Evolutionary conservation across 345 rosid genomes (phyloP).

Genomic region (Populus pruinosa): DNA sequence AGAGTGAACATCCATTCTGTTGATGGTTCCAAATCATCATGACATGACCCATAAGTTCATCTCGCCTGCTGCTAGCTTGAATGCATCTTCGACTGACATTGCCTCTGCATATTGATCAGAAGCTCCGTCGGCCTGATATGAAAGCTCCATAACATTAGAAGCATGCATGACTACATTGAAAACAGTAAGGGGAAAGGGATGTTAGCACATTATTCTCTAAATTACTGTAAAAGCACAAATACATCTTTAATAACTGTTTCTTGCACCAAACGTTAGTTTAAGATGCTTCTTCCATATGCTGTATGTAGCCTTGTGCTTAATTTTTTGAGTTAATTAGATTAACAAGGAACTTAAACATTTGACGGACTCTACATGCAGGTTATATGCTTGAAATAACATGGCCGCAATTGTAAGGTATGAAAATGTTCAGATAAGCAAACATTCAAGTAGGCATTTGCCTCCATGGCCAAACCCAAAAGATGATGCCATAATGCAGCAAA

Average conservation of each 20-base stretch:
- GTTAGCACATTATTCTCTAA: background rate
- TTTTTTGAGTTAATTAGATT: background rate
- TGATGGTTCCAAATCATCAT: conserved; percentile 14
- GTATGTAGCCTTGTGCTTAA: background rate
- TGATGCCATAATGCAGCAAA: too few species aligned
- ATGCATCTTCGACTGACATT: conserved; percentile 42
- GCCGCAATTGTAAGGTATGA: too few species aligned
- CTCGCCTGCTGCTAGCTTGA: conserved; percentile 51
- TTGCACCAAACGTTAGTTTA: too few species aligned
- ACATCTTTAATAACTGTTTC: background rate
- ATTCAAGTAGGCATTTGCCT: too few species aligned
- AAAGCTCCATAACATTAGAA: background rate
- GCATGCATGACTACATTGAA: too few species aligned
- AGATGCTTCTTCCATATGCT: too few species aligned
- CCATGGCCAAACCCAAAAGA: too few species aligned
- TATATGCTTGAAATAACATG: too few species aligned
- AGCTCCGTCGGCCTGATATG: conserved; percentile 25
- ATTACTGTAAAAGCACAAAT: background rate
- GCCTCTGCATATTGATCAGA: conserved; percentile 29
- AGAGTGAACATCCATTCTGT: background rate
- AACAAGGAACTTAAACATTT: too few species aligned
- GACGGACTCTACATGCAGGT: too few species aligned
- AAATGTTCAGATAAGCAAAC: too few species aligned
- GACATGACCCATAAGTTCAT: conserved; percentile 46
- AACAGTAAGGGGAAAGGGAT: too few species aligned